Percentiles rank a stretch among this genome's conserved stretches.
Conservation (phyloP, 805 yeast genomes). For the Monosporozyma siamensis region DNA sequence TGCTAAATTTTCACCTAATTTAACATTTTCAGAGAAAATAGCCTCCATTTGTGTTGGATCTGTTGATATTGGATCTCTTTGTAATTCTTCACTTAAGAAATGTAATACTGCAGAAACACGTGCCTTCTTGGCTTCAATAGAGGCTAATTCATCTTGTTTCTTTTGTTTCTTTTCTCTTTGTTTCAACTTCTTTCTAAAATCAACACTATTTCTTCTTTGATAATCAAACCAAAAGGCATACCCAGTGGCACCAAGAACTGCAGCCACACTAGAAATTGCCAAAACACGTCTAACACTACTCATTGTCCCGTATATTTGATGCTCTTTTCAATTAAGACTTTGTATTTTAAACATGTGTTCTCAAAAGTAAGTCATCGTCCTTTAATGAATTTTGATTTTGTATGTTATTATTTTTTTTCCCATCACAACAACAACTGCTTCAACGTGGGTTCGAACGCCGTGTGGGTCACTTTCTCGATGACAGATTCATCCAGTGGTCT, state of each 20-base stretch:
- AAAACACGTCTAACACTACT: conserved; percentile 1
- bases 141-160: conserved; percentile 35
- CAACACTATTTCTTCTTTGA: conserved; percentile 72
- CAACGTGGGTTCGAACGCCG: background rate
- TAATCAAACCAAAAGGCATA: conserved; percentile 89
- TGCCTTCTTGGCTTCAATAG: conserved; percentile 43
- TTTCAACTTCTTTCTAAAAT: conserved; percentile 70
- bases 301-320: background rate
- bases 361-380: too few relatives aligned
- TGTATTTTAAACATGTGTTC: too few relatives aligned
- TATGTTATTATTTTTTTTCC: too few relatives aligned
- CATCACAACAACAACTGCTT: background rate
- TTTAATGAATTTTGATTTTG: too few relatives aligned
- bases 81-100: conserved; percentile 55
- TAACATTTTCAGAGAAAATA: conserved; percentile 75
- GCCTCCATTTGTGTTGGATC: conserved; percentile 62
- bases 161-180: conserved; percentile 53
- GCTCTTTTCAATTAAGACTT: too few relatives aligned
- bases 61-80: conserved; percentile 65
- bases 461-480: conserved; percentile 17
- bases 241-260: conserved; percentile 50
- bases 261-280: conserved; percentile 9
- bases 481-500: conserved; percentile 16
- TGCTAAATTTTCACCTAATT: conserved; percentile 75
- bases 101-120: conserved; percentile 52